Percentiles rank a stretch among this genome's conserved stretches.
phyloP scores from a whole-genome alignment of 2,329 filamentous ascomycete genomes.

The Chrysoporthe puriensis region DNA sequence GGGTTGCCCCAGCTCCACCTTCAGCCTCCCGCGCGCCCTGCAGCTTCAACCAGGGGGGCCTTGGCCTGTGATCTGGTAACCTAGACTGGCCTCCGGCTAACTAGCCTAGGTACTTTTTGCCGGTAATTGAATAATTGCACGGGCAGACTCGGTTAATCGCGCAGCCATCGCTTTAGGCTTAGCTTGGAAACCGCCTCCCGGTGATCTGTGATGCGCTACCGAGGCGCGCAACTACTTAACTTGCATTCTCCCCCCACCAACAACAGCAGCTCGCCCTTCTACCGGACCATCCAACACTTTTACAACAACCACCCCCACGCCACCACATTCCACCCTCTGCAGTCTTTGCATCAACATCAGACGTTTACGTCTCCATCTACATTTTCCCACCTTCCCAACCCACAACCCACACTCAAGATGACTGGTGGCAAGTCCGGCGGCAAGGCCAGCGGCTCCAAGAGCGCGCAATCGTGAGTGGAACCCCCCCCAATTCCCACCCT shows the following conservation, averaged over 20 bases:
- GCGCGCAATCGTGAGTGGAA: slow-evolving; percentile 90
- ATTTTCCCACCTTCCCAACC: slow-evolving; percentile 35
- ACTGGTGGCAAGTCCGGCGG: slow-evolving; percentile 99
- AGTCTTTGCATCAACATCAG: slow-evolving; percentile 36
- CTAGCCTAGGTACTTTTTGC: too few relatives aligned
- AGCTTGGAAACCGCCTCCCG: slow-evolving; percentile 29
- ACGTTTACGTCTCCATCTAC: slow-evolving; percentile 23
- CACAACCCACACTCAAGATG: slow-evolving; percentile 73
- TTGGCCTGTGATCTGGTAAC: too few relatives aligned
- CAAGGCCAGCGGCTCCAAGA: slow-evolving; percentile 99
- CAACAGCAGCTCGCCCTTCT: slow-evolving; percentile 36
- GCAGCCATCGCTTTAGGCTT: slow-evolving; percentile 12
- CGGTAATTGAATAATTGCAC: neutral
- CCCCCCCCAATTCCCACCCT: neutral
- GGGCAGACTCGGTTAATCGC: slow-evolving; percentile 30
- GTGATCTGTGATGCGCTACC: slow-evolving; percentile 48
- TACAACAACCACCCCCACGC: slow-evolving; percentile 29
- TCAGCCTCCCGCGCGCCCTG: too few relatives aligned
- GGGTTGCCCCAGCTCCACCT: too few relatives aligned
- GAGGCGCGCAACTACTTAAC: slow-evolving; percentile 61
- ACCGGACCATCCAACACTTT: slow-evolving; percentile 38
- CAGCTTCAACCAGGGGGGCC: too few relatives aligned
- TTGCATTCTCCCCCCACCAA: slow-evolving; percentile 49
- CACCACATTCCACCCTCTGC: slow-evolving; percentile 35
- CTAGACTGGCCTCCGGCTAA: too few relatives aligned